phyloP scores from a whole-genome alignment of 768 basidiomycete species.

The Mycena vitilis region DNA sequence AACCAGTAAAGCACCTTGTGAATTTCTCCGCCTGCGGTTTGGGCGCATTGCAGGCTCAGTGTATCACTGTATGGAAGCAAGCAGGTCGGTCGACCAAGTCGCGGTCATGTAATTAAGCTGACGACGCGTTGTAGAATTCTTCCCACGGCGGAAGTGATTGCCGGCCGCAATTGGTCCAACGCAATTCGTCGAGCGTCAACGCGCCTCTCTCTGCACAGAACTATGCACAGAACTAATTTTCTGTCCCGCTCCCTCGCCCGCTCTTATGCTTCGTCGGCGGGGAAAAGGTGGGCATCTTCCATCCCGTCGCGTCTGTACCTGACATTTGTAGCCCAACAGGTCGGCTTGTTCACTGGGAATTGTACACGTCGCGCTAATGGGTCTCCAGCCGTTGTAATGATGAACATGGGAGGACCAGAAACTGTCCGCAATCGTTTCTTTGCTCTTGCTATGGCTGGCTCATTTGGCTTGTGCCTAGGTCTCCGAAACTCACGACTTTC shows the following conservation, averaged over 20 bases:
- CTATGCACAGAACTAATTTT: slow-evolving; percentile 31
- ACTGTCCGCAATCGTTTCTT: slow-evolving; percentile 64
- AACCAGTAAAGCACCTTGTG: no score
- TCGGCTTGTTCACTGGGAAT: slow-evolving; percentile 39
- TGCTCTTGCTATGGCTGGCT: slow-evolving; percentile 21
- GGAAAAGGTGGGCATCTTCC: slow-evolving; percentile 55
- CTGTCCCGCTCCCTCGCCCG: slow-evolving; percentile 49
- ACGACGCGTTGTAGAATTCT: not conserved
- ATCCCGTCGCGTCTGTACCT: slow-evolving; percentile 35
- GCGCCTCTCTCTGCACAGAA: slow-evolving; percentile 27
- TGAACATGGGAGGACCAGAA: slow-evolving; percentile 99
- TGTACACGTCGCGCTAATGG: slow-evolving; percentile 29
- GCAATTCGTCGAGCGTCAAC: slow-evolving; percentile 2
- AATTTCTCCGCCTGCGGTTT: no score
- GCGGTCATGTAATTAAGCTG: not conserved
- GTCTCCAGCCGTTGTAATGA: slow-evolving; percentile 84
- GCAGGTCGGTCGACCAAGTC: no score
- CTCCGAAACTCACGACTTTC: slow-evolving; percentile 91
- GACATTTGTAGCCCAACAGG: slow-evolving; percentile 68
- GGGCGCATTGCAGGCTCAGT: no score
- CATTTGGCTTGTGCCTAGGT: slow-evolving; percentile 63
- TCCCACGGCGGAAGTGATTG: slow-evolving; percentile 9
- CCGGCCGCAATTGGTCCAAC: not conserved
- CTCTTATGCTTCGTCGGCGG: slow-evolving; percentile 56
- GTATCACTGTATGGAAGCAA: no score